These are phyloP conservation scores for Brassica nigra DNA, from an alignment of 345 rosid genomes.

Conservation along the genomic window DNA sequence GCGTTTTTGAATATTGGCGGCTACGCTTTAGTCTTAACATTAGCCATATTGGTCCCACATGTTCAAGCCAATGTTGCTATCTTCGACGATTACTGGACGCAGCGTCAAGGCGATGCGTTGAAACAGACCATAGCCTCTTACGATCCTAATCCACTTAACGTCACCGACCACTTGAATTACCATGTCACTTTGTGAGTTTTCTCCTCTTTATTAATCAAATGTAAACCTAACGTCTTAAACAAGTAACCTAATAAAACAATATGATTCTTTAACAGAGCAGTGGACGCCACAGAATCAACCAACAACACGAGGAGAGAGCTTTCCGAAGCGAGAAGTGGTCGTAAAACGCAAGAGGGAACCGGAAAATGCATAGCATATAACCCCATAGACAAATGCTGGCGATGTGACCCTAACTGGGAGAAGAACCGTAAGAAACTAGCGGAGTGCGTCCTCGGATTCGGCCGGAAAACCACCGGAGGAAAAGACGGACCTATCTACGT, in stretches of 20 bases:
- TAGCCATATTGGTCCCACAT: slow-evolving; percentile 21
- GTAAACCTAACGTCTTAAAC: neutral
- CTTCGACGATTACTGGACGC: slow-evolving; percentile 35
- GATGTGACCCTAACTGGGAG: slow-evolving; percentile 56
- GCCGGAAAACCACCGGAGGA: slow-evolving; percentile 68
- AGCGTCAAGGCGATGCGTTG: slow-evolving; percentile 32
- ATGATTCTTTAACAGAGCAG: slow-evolving; percentile 19
- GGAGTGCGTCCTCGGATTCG: slow-evolving; percentile 74
- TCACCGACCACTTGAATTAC: slow-evolving; percentile 35
- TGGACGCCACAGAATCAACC: slow-evolving; percentile 21
- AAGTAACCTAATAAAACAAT: slow-evolving; percentile 20
- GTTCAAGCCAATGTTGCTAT: slow-evolving; percentile 19
- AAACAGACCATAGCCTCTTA: slow-evolving; percentile 16
- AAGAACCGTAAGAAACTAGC: slow-evolving; percentile 55
- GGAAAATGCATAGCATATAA: slow-evolving; percentile 54
- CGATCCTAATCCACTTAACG: slow-evolving; percentile 35
- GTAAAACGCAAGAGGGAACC: slow-evolving; percentile 3
- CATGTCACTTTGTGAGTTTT: slow-evolving; percentile 35
- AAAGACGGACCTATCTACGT: slow-evolving; percentile 52
- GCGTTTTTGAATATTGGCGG: neutral
- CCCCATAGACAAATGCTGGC: slow-evolving; percentile 69
- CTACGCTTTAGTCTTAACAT: slow-evolving; percentile 11
- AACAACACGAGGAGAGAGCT: slow-evolving; percentile 45
- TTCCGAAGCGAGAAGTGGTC: slow-evolving; percentile 16
- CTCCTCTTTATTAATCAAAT: neutral